A percentile compares a stretch with the other conserved stretches of the same genome.
Evolutionary conservation across 1,284 basidiomycete genomes (phyloP).

Genomic region (Puccinia polysora): DNA sequence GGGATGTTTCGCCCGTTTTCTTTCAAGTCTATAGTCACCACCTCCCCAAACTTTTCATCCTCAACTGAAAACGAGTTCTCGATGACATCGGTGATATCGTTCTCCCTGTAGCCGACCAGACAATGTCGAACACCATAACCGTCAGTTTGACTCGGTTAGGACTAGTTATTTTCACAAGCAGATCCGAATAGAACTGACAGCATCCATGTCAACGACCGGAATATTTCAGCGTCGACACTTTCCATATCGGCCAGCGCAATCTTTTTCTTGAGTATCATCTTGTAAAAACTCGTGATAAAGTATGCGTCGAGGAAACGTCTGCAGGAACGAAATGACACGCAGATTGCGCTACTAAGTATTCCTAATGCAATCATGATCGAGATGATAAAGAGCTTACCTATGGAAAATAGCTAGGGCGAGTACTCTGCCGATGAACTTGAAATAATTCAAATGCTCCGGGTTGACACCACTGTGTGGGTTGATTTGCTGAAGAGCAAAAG

Average conservation of each 20-base stretch:
- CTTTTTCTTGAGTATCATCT: constrained; percentile 91
- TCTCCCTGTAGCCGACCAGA: constrained; percentile 57
- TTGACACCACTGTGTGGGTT: constrained; percentile 97
- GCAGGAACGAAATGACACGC: neutral
- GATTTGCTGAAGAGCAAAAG: constrained; percentile 61
- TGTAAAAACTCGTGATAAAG: constrained; percentile 98
- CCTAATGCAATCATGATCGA: neutral
- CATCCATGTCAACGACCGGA: constrained; percentile 95
- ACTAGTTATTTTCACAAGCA: no score
- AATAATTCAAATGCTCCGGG: constrained; percentile 98
- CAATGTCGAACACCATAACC: neutral
- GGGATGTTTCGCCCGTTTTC: constrained; percentile 74
- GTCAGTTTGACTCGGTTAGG: neutral
- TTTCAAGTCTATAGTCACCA: constrained; percentile 88
- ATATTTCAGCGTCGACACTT: constrained; percentile 80
- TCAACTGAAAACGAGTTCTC: constrained; percentile 91
- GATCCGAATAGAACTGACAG: constrained; percentile 55
- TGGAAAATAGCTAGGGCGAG: constrained; percentile 97
- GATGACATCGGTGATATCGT: constrained; percentile 88
- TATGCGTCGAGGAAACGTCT: constrained; percentile 95
- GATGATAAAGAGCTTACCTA: constrained; percentile 49
- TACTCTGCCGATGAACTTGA: constrained; percentile 96
- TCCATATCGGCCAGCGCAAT: constrained; percentile 80
- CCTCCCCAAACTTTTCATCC: constrained; percentile 95
- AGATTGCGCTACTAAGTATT: neutral